A percentile compares a stretch with the other conserved stretches of the same genome.
Conservation (phyloP, 139 green algal genomes). For the Chlamydomonas applanata region DNA sequence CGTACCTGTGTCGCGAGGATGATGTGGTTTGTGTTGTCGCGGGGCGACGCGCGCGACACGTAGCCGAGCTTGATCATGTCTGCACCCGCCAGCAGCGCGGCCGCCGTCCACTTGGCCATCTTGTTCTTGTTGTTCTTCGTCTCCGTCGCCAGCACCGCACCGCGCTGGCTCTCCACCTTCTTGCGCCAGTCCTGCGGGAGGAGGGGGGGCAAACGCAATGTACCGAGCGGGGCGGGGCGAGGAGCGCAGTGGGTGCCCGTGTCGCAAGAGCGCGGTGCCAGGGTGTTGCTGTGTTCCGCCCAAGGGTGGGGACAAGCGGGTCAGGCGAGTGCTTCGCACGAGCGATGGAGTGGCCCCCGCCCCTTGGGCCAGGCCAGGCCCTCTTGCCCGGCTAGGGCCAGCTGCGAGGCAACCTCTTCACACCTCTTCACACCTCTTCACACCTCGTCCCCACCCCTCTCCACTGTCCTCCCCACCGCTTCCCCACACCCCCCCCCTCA, state of each 20-base stretch:
- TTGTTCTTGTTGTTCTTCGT: slow-evolving; percentile 98
- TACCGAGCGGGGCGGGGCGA: not conserved
- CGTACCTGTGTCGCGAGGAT: slow-evolving; percentile 85
- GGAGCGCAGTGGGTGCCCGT: too few species aligned
- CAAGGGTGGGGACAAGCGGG: too few species aligned
- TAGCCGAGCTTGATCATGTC: slow-evolving; percentile 97
- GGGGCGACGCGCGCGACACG: slow-evolving; percentile 36
- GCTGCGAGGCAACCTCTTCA: too few species aligned
- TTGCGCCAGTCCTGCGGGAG: slow-evolving; percentile 95
- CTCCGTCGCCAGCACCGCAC: slow-evolving; percentile 95
- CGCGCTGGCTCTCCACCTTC: slow-evolving; percentile 94
- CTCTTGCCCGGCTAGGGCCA: too few species aligned
- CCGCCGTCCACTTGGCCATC: slow-evolving; percentile 93
- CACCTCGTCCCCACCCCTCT: too few species aligned
- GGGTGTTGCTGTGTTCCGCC: not conserved
- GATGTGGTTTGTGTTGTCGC: slow-evolving; percentile 84
- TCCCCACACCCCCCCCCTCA: too few species aligned
- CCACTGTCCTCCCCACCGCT: too few species aligned
- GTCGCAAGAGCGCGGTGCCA: not conserved
- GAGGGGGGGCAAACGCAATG: not conserved
- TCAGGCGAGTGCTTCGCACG: too few species aligned
- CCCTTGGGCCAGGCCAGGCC: too few species aligned
- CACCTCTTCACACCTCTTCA: too few species aligned
- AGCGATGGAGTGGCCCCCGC: too few species aligned
- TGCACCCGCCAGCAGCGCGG: slow-evolving; percentile 83